Conservation (phyloP, 192 early-diverging fungal genomes). For the Dissophora ornata region DNA sequence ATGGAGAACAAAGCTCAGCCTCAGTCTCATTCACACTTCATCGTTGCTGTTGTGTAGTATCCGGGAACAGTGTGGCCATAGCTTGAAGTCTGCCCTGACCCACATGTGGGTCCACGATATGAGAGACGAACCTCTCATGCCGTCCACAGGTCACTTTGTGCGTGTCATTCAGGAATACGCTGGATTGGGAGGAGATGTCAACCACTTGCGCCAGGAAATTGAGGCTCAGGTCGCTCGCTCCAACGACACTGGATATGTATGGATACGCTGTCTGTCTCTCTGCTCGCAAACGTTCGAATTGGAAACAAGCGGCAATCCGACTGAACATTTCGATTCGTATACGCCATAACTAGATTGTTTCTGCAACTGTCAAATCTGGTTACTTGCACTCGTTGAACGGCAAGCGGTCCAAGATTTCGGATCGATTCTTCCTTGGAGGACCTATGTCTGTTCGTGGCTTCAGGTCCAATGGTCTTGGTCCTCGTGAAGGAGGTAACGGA, state of each 20-base stretch:
- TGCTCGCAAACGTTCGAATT: slow-evolving; percentile 1
- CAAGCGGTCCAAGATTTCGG: slow-evolving; percentile 74
- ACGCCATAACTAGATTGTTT: slow-evolving; percentile 59
- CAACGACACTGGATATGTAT: slow-evolving; percentile 69
- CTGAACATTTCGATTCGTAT: too few species aligned
- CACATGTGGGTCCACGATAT: slow-evolving; percentile 76
- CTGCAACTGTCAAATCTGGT: slow-evolving; percentile 64
- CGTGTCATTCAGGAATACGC: slow-evolving; percentile 74
- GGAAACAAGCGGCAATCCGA: too few species aligned
- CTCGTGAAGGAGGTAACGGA: slow-evolving; percentile 76
- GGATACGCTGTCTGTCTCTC: not conserved
- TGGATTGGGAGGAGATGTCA: slow-evolving; percentile 86
- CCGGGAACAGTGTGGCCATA: slow-evolving; percentile 84
- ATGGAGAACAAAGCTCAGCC: too few species aligned
- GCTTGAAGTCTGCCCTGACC: slow-evolving; percentile 81
- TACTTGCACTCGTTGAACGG: slow-evolving; percentile 69
- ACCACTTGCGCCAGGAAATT: slow-evolving; percentile 75
- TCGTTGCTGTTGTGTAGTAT: slow-evolving; percentile 57
- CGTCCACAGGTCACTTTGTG: slow-evolving; percentile 73
- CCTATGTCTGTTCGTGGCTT: slow-evolving; percentile 90
- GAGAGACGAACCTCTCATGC: slow-evolving; percentile 83
- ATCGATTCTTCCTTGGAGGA: slow-evolving; percentile 92
- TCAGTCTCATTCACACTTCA: not conserved
- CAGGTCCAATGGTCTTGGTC: slow-evolving; percentile 86
- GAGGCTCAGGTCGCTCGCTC: slow-evolving; percentile 72